phyloP scores from a whole-genome alignment of 495 filamentous ascomycete species.

The Darksidea phi region DNA sequence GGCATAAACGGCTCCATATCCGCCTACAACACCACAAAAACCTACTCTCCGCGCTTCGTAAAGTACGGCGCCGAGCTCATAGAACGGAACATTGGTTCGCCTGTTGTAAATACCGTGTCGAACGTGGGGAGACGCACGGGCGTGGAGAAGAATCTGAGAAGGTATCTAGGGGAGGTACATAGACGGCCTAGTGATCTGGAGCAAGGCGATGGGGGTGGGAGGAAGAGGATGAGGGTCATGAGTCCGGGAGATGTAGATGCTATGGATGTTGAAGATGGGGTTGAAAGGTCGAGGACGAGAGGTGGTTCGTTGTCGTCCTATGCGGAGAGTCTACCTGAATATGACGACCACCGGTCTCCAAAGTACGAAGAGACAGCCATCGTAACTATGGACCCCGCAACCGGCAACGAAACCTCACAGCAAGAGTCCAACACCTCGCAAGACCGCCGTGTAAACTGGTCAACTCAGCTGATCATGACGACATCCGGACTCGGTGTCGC shows the following conservation, averaged over 20 bases:
- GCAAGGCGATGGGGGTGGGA: conserved; percentile 48
- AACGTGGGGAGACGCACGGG: conserved; percentile 77
- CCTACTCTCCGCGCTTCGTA: conserved; percentile 78
- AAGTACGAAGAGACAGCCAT: conserved; percentile 60
- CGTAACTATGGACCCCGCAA: conserved; percentile 32
- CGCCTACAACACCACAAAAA: conserved; percentile 79
- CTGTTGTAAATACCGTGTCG: conserved; percentile 78
- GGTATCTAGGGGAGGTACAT: conserved; percentile 59
- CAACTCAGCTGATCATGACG: conserved; percentile 73
- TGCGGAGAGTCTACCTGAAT: conserved; percentile 71
- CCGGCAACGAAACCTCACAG: conserved; percentile 7
- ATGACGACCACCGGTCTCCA: conserved; percentile 72
- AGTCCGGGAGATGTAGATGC: conserved; percentile 34
- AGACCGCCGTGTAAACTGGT: conserved; percentile 58
- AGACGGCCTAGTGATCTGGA: conserved; percentile 45
- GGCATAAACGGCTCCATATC: conserved; percentile 78
- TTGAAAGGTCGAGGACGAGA: conserved; percentile 27
- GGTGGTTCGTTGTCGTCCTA: conserved; percentile 51
- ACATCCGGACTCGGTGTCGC: conserved; percentile 83
- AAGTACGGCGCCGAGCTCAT: conserved; percentile 78
- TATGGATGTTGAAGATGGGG: conserved; percentile 48
- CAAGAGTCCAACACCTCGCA: conserved; percentile 27
- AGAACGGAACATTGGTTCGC: conserved; percentile 75
- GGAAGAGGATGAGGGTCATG: conserved; percentile 66
- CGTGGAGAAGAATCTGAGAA: conserved; percentile 75